Conservation (phyloP, 441 rosid genomes). For the Adansonia gregorii region DNA sequence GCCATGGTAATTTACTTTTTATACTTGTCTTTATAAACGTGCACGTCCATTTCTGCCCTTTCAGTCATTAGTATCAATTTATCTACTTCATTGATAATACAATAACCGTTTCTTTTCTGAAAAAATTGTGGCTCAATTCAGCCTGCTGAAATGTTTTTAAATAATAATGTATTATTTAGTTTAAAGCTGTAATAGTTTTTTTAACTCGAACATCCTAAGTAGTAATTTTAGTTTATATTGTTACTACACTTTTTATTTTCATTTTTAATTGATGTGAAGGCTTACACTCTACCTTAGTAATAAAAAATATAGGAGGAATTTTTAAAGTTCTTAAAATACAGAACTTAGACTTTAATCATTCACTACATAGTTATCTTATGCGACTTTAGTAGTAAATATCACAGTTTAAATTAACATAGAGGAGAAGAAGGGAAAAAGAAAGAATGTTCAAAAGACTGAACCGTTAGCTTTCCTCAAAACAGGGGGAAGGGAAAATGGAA, state of each 20-base stretch:
- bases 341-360: neutral
- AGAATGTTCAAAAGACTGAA: neutral
- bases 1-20: constrained; percentile 58
- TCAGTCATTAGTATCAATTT: neutral
- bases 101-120: neutral
- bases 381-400: constrained; percentile 6
- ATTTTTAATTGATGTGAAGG: neutral
- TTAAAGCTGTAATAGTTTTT: neutral
- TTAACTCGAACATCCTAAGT: neutral
- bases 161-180: no score
- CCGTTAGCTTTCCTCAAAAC: neutral
- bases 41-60: neutral
- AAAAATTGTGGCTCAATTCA: neutral
- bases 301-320: neutral
- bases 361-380: neutral
- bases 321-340: neutral
- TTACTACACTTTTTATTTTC: neutral
- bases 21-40: neutral
- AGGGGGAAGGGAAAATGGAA: neutral
- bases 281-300: neutral
- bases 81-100: neutral
- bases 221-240: neutral
- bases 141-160: neutral
- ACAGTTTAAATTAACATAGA: neutral
- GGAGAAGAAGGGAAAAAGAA: neutral